Percentiles rank a stretch among this genome's conserved stretches.
phyloP scores from a whole-genome alignment of 2,329 filamentous ascomycete species.

The Nothophaeocryptopus gaeumannii region DNA sequence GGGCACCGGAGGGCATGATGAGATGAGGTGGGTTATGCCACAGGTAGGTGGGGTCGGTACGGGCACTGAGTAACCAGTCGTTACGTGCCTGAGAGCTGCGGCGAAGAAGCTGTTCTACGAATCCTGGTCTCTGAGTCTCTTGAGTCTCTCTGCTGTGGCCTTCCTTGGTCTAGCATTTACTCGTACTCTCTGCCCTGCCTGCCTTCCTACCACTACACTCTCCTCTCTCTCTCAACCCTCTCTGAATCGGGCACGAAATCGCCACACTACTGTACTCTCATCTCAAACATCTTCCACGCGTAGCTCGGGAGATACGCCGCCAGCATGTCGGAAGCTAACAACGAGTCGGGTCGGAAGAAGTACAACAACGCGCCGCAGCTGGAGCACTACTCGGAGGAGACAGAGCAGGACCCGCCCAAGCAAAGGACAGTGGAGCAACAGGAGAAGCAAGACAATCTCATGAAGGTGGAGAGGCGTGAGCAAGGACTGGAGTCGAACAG shows the following conservation, averaged over 20 bases:
- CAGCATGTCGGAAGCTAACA: conserved; percentile 18
- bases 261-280: not conserved
- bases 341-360: conserved; percentile 25
- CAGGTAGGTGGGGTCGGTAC: too few relatives aligned
- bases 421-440: conserved; percentile 47
- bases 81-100: not conserved
- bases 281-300: too few relatives aligned
- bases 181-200: not conserved
- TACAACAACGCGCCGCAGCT: conserved; percentile 28
- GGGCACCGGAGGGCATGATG: too few relatives aligned
- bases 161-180: too few relatives aligned
- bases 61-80: too few relatives aligned
- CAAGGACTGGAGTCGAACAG: conserved; percentile 41
- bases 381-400: conserved; percentile 24
- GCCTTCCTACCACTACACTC: not conserved
- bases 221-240: not conserved
- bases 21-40: too few relatives aligned
- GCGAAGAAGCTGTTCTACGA: conserved; percentile 2
- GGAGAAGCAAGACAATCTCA: conserved; percentile 44
- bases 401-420: conserved; percentile 25
- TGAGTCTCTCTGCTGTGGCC: too few relatives aligned
- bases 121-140: conserved; percentile 1
- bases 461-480: conserved; percentile 32
- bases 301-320: not conserved
- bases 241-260: not conserved